phyloP scores from a whole-genome alignment of 139 green algal species.

The Chlorella vulgaris region DNA sequence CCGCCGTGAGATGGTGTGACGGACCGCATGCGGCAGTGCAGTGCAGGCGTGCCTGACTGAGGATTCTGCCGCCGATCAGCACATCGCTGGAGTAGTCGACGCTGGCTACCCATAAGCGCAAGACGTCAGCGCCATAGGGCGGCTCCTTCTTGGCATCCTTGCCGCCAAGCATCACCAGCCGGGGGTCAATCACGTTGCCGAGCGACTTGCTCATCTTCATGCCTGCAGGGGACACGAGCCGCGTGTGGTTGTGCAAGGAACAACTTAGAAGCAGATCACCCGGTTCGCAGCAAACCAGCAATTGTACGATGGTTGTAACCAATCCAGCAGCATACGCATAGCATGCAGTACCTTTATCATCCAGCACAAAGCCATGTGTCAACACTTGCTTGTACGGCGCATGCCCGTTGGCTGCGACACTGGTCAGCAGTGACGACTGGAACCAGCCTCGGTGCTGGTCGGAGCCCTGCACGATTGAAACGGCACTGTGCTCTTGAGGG shows the following conservation, averaged over 20 bases:
- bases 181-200: slow-evolving; percentile 96
- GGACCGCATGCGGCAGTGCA: slow-evolving; percentile 21
- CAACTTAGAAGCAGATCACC: no score
- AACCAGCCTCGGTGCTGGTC: slow-evolving; percentile 99
- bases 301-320: no score
- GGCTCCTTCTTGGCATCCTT: slow-evolving; percentile 93
- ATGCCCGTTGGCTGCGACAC: slow-evolving; percentile 82
- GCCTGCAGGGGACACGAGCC: slow-evolving; percentile 47
- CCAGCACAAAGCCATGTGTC: slow-evolving; percentile 83
- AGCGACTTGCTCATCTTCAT: slow-evolving; percentile 95
- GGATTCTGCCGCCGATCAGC: slow-evolving; percentile 79
- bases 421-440: slow-evolving; percentile 94
- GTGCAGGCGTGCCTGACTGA: slow-evolving; percentile 90
- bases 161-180: slow-evolving; percentile 87
- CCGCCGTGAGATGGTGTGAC: no score
- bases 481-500: neutral
- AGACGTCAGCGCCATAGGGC: slow-evolving; percentile 90
- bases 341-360: slow-evolving; percentile 56
- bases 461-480: slow-evolving; percentile 57
- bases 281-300: no score
- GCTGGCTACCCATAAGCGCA: slow-evolving; percentile 95
- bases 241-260: no score
- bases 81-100: slow-evolving; percentile 97
- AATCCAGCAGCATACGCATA: no score
- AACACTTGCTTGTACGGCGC: slow-evolving; percentile 92